Conservation (phyloP, 306 rosid genomes). For the Hippophae rhamnoides region DNA sequence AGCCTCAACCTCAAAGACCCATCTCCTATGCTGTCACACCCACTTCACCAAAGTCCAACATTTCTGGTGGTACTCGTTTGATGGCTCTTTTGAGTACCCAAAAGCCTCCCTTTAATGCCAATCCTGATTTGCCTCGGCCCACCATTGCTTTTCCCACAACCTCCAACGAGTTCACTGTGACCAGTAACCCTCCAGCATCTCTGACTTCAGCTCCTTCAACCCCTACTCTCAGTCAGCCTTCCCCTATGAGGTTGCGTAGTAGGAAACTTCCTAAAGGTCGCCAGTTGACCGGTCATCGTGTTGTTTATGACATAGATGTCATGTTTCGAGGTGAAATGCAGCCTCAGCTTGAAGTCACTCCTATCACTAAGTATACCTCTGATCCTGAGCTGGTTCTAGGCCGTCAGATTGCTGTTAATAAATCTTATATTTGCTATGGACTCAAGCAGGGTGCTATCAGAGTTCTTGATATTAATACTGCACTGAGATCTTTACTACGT, state of each 20-base stretch:
- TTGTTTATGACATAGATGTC: slow-evolving; percentile 48
- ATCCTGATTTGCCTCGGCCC: slow-evolving; percentile 14
- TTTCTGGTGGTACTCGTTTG: slow-evolving; percentile 35
- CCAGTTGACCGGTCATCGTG: slow-evolving; percentile 40
- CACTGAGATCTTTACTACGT: slow-evolving; percentile 56
- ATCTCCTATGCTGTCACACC: slow-evolving; percentile 5
- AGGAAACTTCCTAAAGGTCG: slow-evolving; percentile 50
- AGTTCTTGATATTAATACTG: slow-evolving; percentile 61
- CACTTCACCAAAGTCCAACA: slow-evolving; percentile 32
- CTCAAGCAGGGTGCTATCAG: slow-evolving; percentile 59
- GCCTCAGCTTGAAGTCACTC: slow-evolving; percentile 72
- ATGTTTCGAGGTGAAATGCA: slow-evolving; percentile 49
- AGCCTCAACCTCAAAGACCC: slow-evolving; percentile 1
- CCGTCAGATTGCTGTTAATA: slow-evolving; percentile 62
- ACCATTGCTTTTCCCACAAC: slow-evolving; percentile 7
- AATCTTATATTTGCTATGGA: slow-evolving; percentile 67
- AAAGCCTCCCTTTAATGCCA: slow-evolving; percentile 19
- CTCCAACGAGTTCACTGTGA: neutral
- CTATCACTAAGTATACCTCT: slow-evolving; percentile 62
- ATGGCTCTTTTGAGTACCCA: slow-evolving; percentile 43
- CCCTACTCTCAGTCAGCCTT: slow-evolving; percentile 19
- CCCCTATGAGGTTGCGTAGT: slow-evolving; percentile 48
- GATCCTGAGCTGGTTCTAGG: slow-evolving; percentile 63
- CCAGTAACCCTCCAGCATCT: neutral
- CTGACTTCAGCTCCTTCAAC: slow-evolving; percentile 9